These are phyloP conservation scores for Candida gigantensis DNA, from an alignment of 1,139 yeast genomes.

Conservation along the genomic window DNA sequence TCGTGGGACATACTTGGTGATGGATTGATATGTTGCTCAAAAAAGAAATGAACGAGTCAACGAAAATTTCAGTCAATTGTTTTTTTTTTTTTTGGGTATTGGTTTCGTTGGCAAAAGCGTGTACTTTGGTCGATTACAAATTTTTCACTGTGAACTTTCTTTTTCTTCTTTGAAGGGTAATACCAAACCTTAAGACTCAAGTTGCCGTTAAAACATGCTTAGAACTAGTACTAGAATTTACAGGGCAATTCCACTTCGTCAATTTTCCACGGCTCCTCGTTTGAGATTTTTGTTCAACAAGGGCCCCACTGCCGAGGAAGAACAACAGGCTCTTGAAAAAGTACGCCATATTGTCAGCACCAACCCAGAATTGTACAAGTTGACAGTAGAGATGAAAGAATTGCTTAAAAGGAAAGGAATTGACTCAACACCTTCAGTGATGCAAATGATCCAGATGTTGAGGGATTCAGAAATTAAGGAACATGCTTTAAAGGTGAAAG, in stretches of 20 bases:
- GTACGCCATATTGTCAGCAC: slow-evolving; percentile 23
- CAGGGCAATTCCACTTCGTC: slow-evolving; percentile 3
- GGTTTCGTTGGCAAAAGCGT: slow-evolving; percentile 6
- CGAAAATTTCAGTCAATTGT: too few species aligned
- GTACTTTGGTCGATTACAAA: too few species aligned
- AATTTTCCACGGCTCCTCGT: slow-evolving; percentile 2
- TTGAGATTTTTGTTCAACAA: slow-evolving; percentile 11
- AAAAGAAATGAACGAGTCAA: too few species aligned
- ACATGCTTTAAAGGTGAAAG: slow-evolving; percentile 30
- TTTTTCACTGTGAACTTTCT: neutral
- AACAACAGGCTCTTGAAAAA: slow-evolving; percentile 18
- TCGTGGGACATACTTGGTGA: slow-evolving; percentile 66
- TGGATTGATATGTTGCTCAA: neutral
- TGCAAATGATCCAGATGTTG: slow-evolving; percentile 39
- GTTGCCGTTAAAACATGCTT: slow-evolving; percentile 4
- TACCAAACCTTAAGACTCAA: too few species aligned
- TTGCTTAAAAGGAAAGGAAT: slow-evolving; percentile 38
- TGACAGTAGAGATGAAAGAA: slow-evolving; percentile 33
- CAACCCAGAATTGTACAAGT: slow-evolving; percentile 30
- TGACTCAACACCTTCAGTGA: slow-evolving; percentile 36
- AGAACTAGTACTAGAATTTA: slow-evolving; percentile 1
- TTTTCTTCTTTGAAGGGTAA: neutral
- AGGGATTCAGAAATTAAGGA: slow-evolving; percentile 40
- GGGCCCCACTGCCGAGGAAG: slow-evolving; percentile 10
- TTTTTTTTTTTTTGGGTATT: slow-evolving; percentile 2